Conservation (phyloP, 192 early-diverging fungal species). For the Ambispora gerdemannii region DNA sequence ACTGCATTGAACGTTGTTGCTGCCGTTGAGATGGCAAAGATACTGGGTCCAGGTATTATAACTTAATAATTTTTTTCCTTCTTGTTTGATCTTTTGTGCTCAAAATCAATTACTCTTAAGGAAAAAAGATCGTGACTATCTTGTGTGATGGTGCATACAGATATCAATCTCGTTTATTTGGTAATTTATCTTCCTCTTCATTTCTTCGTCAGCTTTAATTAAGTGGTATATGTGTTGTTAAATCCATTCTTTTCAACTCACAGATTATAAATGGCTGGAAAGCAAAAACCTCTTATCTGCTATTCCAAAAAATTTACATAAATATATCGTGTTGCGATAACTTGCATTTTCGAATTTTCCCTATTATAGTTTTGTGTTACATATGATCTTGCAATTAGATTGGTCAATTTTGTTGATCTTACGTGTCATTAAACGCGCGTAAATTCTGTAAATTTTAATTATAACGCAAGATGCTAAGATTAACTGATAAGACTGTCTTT, state of each 20-base stretch:
- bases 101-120: conserved; percentile 27
- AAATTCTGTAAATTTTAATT: too few species aligned
- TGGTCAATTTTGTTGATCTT: too few species aligned
- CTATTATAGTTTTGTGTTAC: too few species aligned
- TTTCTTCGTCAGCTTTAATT: background rate
- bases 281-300: conserved; percentile 72
- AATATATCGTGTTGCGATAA: conserved; percentile 74
- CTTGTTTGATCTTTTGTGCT: background rate
- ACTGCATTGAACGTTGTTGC: conserved; percentile 93
- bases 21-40: conserved; percentile 85
- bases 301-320: conserved; percentile 81
- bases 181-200: conserved; percentile 40
- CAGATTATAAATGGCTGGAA: conserved; percentile 78
- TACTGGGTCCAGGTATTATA: conserved; percentile 65
- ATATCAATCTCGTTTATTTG: conserved; percentile 79
- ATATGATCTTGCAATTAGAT: too few species aligned
- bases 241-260: background rate
- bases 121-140: conserved; percentile 77
- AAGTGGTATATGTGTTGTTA: background rate
- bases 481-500: too few species aligned
- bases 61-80: background rate
- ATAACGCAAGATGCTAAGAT: too few species aligned
- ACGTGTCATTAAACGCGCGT: too few species aligned
- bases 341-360: too few species aligned
- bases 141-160: conserved; percentile 88